Base-by-base conservation (phyloP, 202 grass and related monocot species). In the Carex arenaria region DNA sequence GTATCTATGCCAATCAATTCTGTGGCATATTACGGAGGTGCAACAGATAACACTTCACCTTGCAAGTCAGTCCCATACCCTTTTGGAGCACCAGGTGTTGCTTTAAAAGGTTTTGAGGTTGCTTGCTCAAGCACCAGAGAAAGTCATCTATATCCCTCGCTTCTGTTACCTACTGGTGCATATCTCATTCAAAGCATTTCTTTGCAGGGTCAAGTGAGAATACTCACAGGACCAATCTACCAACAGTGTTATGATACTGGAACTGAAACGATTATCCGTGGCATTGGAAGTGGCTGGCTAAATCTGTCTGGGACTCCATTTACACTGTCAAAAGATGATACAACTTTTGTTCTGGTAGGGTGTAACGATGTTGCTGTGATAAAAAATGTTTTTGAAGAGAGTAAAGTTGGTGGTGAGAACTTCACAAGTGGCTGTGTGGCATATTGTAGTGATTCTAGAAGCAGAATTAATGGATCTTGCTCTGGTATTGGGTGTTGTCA, bases 401-500 rank as follows among this genome's bases (percentile, higher is more conserved):
- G 17, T 15, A 30, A 59, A 2, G 17, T 1, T 0, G 14, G n/a
- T 3, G 10, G 4, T 23, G 5, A 36, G 10, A 56, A 59, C 3
- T 28, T 67, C 64, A 54, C 1, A 5, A 81, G 76, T 18, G 91
- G 84, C 1, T 93, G 91, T 26, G 85, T 85, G 10, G 67, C 91
- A 14, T 88, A 90, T 43, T 93, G 88, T 47, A 61, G 18, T 0
- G 42, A 73, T 3, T 53, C 26, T n/a, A 47, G 13, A 4, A 90
- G 76, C 64, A 67, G 61, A 4, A 34, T 52, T 6, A 38, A 17
- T 2, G 74, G 80, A 0, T 10, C 17, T 3, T 93, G 91, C 86
- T 86, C 86, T n/a, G 88, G 90, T 18, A 49, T 93, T n/a, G 91
- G 88, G 1, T 93, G 91, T 51, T 93, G 88, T 19, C 86, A 88